Evolutionary conservation across 805 yeast genomes (phyloP).

Genomic region (Monosporozyma siamensis): DNA sequence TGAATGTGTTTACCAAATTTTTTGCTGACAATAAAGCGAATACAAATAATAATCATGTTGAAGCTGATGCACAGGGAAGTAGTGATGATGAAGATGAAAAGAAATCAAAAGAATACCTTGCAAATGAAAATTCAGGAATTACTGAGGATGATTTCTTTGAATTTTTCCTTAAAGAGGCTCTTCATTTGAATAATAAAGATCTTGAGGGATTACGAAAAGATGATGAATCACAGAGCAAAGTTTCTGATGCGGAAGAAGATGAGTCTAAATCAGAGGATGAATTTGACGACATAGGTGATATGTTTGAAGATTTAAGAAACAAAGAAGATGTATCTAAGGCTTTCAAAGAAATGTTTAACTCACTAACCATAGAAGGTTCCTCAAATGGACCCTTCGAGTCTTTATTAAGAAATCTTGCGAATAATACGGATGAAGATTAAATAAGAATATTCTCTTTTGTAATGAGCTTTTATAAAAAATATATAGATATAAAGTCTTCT

Average conservation of each 20-base stretch:
- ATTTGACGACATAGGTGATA: slow-evolving; percentile 6
- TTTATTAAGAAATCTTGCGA: slow-evolving; percentile 7
- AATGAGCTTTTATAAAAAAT: not conserved
- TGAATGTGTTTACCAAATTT: slow-evolving; percentile 7
- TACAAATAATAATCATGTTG: not conserved
- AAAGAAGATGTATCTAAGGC: slow-evolving; percentile 5
- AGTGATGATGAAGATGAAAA: slow-evolving; percentile 19
- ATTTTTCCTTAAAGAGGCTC: slow-evolving; percentile 46
- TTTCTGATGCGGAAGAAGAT: slow-evolving; percentile 18
- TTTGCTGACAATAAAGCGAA: slow-evolving; percentile 4
- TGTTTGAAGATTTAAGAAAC: slow-evolving; percentile 4
- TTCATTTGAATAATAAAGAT: slow-evolving; percentile 40
- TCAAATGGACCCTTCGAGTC: slow-evolving; percentile 11
- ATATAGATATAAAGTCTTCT: not conserved
- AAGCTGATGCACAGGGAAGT: slow-evolving; percentile 27
- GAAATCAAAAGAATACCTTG: slow-evolving; percentile 24
- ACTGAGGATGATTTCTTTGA: slow-evolving; percentile 67
- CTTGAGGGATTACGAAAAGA: slow-evolving; percentile 31
- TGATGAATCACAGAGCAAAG: not conserved
- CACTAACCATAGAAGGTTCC: slow-evolving; percentile 9
- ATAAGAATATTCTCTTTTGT: not conserved
- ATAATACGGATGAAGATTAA: not conserved
- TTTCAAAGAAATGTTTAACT: slow-evolving; percentile 8
- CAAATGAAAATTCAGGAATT: slow-evolving; percentile 35
- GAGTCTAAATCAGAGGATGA: slow-evolving; percentile 7